Percentiles rank a stretch among this genome's conserved stretches.
These are phyloP conservation scores for Calvatia gigantea DNA, from an alignment of 768 basidiomycete genomes.

Conservation along the genomic window DNA sequence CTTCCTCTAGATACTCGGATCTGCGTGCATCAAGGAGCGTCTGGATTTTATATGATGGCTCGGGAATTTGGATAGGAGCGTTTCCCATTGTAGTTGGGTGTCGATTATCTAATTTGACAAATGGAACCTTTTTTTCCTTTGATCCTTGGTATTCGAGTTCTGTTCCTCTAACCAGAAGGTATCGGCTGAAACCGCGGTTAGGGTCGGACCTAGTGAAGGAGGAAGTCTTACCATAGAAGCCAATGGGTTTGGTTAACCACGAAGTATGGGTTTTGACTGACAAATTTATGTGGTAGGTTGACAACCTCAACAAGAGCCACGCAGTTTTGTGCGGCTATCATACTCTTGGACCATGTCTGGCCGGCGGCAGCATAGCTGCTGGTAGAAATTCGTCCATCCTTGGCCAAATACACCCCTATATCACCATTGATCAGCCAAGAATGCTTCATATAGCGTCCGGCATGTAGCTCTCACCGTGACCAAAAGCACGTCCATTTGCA, in stretches of 20 bases:
- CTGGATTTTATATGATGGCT: slow-evolving; percentile 52
- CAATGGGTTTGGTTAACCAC: slow-evolving; percentile 64
- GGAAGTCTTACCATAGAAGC: slow-evolving; percentile 57
- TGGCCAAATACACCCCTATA: slow-evolving; percentile 65
- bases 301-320: slow-evolving; percentile 65
- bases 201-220: background rate
- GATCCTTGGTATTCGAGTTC: background rate
- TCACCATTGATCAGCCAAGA: slow-evolving; percentile 4
- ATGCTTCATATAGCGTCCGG: background rate
- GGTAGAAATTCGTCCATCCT: slow-evolving; percentile 50
- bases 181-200: slow-evolving; percentile 39
- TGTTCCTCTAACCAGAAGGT: slow-evolving; percentile 51
- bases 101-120: slow-evolving; percentile 46
- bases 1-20: slow-evolving; percentile 37
- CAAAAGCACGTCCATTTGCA: slow-evolving; percentile 58
- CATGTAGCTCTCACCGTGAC: slow-evolving; percentile 44
- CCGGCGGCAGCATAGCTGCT: slow-evolving; percentile 33
- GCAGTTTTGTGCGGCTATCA: slow-evolving; percentile 41
- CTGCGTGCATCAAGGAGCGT: slow-evolving; percentile 39
- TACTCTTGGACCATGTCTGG: slow-evolving; percentile 51
- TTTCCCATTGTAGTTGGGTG: slow-evolving; percentile 37
- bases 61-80: slow-evolving; percentile 49
- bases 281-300: slow-evolving; percentile 54
- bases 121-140: slow-evolving; percentile 24
- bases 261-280: slow-evolving; percentile 47